Evolutionary conservation across 768 basidiomycete species (phyloP), one percentile per base, ranked within the genome.

Genomic region (Amanita inopinata): DNA sequence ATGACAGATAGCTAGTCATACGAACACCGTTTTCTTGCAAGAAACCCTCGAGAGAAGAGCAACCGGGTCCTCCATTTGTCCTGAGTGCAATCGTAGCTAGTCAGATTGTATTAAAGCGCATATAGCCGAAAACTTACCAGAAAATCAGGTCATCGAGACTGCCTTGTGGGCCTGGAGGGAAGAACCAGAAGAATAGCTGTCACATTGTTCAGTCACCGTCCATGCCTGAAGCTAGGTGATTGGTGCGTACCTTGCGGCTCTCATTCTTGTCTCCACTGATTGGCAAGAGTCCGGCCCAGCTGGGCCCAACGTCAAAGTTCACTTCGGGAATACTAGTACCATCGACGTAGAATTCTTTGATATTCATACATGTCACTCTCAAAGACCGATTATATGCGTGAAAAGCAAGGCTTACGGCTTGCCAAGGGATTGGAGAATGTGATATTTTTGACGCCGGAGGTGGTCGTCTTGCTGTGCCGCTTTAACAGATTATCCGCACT

Each of bases 121-220:
- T 30, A 7, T 15, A 24, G 5, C 20, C 34, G 34, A 46, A 42
- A 19, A 31, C 61, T 37, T 50, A 80, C 83, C 83, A 86, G 58
- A 85, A 82, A 23, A 86, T 79, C 33, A 87, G 52, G 53, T 86
- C 82, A 51, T 87, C 80, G 3, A 72, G 54, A 49, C 76, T 81
- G 14, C 83, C 84, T 50, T 76, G 62, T 0, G 80, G 80, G 3
- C 81, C 83, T 1, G 83, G 80, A 41, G 84, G 84, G 65, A 84
- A 86, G 61, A 84, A 80, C 83, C 84, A 86, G 62, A 87, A 87
- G 65, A 80, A 87, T 11, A 85, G 69, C 81, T 86, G 41, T 6
- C 12, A 33, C 0, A n/a, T n/a, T n/a, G n/a, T n/a, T n/a, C n/a
- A n/a, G n/a, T n/a, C n/a, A n/a, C n/a, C n/a, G n/a, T n/a, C n/a